These are phyloP conservation scores for Candolleomyces aberdarensis DNA, from an alignment of 768 basidiomycete genomes.

Conservation along the genomic window DNA sequence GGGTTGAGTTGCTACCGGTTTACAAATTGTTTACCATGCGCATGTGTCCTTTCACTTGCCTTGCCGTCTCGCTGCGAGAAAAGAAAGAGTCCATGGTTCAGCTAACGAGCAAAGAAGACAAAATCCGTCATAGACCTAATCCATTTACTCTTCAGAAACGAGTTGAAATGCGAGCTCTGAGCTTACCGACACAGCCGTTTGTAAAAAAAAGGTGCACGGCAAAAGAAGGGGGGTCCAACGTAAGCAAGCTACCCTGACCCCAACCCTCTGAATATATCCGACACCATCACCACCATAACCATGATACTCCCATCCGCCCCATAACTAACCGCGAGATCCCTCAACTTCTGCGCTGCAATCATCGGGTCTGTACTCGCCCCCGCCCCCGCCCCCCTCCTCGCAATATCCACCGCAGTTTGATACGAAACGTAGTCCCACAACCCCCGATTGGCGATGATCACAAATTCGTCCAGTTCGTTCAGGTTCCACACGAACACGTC, in stretches of 20 bases:
- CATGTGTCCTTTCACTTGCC: too few species aligned
- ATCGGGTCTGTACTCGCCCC: slow-evolving; percentile 72
- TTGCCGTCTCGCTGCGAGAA: too few species aligned
- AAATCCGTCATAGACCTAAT: too few species aligned
- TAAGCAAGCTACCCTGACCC: slow-evolving; percentile 41
- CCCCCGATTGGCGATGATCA: slow-evolving; percentile 91
- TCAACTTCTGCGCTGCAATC: slow-evolving; percentile 93
- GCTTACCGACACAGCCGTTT: too few species aligned
- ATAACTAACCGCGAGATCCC: slow-evolving; percentile 96
- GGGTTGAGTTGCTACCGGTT: too few species aligned
- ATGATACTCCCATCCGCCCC: slow-evolving; percentile 91
- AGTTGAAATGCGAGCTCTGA: too few species aligned
- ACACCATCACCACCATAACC: slow-evolving; percentile 94
- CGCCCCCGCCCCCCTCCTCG: slow-evolving; percentile 75
- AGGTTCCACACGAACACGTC: slow-evolving; percentile 69
- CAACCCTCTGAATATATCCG: slow-evolving; percentile 64
- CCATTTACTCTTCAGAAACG: too few species aligned
- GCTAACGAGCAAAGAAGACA: too few species aligned
- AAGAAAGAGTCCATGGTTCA: too few species aligned
- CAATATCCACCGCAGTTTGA: slow-evolving; percentile 96
- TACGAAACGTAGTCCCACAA: slow-evolving; percentile 93
- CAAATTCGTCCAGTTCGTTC: slow-evolving; percentile 86
- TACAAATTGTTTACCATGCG: too few species aligned
- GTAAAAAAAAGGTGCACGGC: slow-evolving; percentile 1
- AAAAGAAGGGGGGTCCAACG: slow-evolving; percentile 47